Evolutionary conservation across 2,329 filamentous ascomycete genomes (phyloP), one percentile per base, ranked within the genome.

Genomic region (Xylariaceae sp.): DNA sequence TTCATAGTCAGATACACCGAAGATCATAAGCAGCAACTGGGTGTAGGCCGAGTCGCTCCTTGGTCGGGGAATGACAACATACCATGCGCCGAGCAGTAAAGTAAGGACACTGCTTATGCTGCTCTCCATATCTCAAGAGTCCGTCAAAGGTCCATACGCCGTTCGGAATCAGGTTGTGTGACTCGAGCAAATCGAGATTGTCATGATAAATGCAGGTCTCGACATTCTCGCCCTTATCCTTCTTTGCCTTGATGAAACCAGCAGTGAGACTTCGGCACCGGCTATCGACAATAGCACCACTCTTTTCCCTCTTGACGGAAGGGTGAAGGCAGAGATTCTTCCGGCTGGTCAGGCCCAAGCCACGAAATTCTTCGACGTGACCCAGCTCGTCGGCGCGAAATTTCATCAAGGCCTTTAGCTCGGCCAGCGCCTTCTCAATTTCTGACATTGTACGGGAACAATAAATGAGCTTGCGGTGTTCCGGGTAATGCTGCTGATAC

Each of bases 391-490:
- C 84, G 4, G 90, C 80, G 13, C 94, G 88, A 71, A 96, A 97
- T 72, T 95, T 95, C 92, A 99, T 99, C 56, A 99, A 77, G 23
- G 87, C 87, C 73, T 94, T 92, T 67, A 99, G 74, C 75, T 99
- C 94, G 8, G 90, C 90, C 55, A 99, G 76, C 0, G 95, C 94
- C 76, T 99, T 99, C 73, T 99, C 94, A 70, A 99, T 99, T 77
- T 99, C 94, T 44, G 94, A 99, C 92, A 99, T 99, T 58, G 94
- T 99, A 86, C 94, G 92, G 64, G 94, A 99, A 79, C 94, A 99
- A 76, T 99, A 99, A 58, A 99, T 97, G 55, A 99, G 85, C 76
- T 99, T 99, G 58, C 95, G 83, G 69, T 94, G 90, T 72, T 96
- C 91, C 2, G 92, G 91, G 69, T 93, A 92, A 72, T 92, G 88